Base-by-base conservation (phyloP, 192 early-diverging fungal species). In the Backusella tuberculispora region DNA sequence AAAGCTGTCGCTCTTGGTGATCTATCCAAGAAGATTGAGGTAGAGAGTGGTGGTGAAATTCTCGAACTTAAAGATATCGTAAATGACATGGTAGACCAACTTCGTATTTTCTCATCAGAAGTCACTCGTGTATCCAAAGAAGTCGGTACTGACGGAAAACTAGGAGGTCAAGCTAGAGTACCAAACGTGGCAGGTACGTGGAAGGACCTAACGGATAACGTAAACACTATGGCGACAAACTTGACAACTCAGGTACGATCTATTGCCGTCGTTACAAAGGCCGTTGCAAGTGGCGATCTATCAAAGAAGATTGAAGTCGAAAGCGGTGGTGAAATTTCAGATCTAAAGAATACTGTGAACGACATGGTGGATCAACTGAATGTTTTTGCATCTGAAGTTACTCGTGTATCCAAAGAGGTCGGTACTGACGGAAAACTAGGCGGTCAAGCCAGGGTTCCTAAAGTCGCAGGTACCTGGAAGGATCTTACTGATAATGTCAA, bases 371-470 rank as follows among this genome's bases (percentile, higher is more conserved):
- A 81, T 45, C 88, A 87, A 63, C 79, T 90, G 8, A 73, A 69
- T 44, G 86, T 82, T 14, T 90, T 91, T 83, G 87, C 88, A 2
- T 76, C 81, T 7, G 90, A 91, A 73, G 86, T 90, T 40, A 85
- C 85, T 29, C 83, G 85, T 71, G 90, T 91, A 5, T 87, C 90
- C 6, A 80, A 83, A 9, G 87, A 88, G 71, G 90, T 91, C 8
- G 90, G 90, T 44, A 89, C 85, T 0, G 88, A 92, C 53, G 93
- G 93, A 41, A 90, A 90, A 70, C 81, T 94, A 29, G 93, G 93
- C 56, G 93, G 85, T n/a, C 90, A 93, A 75, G 93, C 92, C 1
- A 79, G 88, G n/a, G 93, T 94, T 2, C 72, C 75, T 5, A 88
- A 88, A 67, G 91, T 92, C 0, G 88, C 86, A 26, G 93, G 93